phyloP scores from a whole-genome alignment of 139 green algal species.

The Chlorella sp. region DNA sequence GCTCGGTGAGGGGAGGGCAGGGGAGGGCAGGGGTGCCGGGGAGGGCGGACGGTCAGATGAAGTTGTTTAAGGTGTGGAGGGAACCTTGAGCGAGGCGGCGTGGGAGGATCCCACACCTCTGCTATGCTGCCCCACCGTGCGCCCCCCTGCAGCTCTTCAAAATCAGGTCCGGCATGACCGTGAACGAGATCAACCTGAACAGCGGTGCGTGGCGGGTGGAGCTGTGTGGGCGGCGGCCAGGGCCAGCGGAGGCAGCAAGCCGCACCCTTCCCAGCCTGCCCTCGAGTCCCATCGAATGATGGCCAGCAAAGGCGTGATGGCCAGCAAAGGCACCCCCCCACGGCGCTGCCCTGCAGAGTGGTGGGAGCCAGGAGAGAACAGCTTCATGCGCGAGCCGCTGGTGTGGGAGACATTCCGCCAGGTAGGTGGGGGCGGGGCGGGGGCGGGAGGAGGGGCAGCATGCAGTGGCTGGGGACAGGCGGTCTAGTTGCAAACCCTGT shows the following conservation, averaged over 20 bases:
- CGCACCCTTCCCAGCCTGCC: no score
- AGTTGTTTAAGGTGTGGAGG: background rate
- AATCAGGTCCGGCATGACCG: background rate
- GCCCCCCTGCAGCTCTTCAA: slow-evolving; percentile 29
- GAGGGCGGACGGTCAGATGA: background rate
- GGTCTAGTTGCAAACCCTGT: no score
- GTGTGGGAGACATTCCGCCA: slow-evolving; percentile 50
- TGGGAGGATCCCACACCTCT: background rate
- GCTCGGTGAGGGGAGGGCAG: slow-evolving; percentile 21
- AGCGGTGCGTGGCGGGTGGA: slow-evolving; percentile 2
- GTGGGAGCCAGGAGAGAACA: slow-evolving; percentile 80
- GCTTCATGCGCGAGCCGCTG: slow-evolving; percentile 79
- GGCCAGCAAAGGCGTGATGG: no score
- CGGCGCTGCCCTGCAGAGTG: slow-evolving; percentile 28
- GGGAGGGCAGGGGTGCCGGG: background rate
- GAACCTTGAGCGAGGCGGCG: background rate
- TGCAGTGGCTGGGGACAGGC: no score
- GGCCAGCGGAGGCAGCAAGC: background rate
- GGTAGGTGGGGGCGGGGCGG: background rate
- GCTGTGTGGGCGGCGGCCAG: no score
- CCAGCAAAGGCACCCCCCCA: no score
- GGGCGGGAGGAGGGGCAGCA: no score
- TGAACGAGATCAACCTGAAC: slow-evolving; percentile 44
- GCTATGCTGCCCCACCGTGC: background rate
- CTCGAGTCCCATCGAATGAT: no score